Percentiles rank a stretch among this genome's conserved stretches.
Evolutionary conservation across 2,329 filamentous ascomycete genomes (phyloP).

Genomic region (Chaetothyriales sp.): DNA sequence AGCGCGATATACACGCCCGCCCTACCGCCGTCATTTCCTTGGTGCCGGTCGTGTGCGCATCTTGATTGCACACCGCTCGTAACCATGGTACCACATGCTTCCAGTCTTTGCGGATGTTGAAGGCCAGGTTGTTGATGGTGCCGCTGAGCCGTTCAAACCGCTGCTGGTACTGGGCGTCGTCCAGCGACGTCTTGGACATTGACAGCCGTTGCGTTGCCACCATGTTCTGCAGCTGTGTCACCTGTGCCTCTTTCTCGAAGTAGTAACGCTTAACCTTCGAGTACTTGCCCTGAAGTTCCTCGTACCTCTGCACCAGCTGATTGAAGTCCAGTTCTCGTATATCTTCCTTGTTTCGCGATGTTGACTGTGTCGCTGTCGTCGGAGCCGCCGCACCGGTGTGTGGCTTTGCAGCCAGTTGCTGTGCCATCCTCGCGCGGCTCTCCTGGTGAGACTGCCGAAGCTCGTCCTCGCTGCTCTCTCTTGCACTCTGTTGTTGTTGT

Average conservation of each 20-base stretch:
- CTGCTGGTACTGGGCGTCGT: constrained; percentile 84
- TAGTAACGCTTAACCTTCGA: constrained; percentile 97
- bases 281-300: constrained; percentile 61
- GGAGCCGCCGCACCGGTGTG: constrained; percentile 33
- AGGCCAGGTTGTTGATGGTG: constrained; percentile 84
- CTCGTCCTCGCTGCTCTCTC: constrained; percentile 15
- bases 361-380: constrained; percentile 1
- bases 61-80: constrained; percentile 61
- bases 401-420: constrained; percentile 25
- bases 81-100: constrained; percentile 66
- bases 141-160: constrained; percentile 85
- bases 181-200: constrained; percentile 80
- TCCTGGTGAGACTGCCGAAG: constrained; percentile 20
- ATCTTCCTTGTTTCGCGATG: constrained; percentile 24
- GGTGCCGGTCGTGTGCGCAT: constrained; percentile 72
- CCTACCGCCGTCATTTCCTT: constrained; percentile 97
- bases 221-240: constrained; percentile 93
- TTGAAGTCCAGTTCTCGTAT: constrained; percentile 29
- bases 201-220: constrained; percentile 90
- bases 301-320: constrained; percentile 29
- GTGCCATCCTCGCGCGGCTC: constrained; percentile 16
- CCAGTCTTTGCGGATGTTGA: constrained; percentile 95
- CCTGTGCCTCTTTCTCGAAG: constrained; percentile 78
- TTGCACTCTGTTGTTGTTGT: constrained; percentile 5
- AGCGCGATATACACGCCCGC: constrained; percentile 71